phyloP scores from a whole-genome alignment of 2,329 filamentous ascomycete species.

The Escovopsis weberi region DNA sequence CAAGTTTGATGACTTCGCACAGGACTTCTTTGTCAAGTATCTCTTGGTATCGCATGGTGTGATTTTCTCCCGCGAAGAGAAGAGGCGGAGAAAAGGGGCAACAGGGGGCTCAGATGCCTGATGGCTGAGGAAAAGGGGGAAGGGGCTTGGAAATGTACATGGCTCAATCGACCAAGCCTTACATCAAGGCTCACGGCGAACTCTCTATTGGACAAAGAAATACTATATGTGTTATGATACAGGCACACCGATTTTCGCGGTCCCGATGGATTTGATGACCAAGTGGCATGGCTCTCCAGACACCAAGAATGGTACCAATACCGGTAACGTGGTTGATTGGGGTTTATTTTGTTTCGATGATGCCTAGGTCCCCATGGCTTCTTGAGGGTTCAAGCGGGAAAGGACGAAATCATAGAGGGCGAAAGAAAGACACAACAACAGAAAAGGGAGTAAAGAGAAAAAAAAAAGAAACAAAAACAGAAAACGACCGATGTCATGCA shows the following conservation, averaged over 20 bases:
- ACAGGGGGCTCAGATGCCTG: not conserved
- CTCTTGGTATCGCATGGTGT: conserved; percentile 30
- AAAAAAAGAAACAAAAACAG: not conserved
- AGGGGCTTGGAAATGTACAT: not conserved
- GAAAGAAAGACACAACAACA: conserved; percentile 17
- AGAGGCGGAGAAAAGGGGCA: conserved; percentile 9
- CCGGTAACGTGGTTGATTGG: too few relatives aligned
- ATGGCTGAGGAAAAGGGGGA: not conserved
- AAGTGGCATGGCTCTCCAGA: too few relatives aligned
- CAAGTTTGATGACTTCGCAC: conserved; percentile 40
- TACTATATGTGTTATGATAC: too few relatives aligned
- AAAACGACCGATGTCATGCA: not conserved
- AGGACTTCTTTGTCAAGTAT: conserved; percentile 33
- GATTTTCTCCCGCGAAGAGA: conserved; percentile 21
- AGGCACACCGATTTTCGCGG: too few relatives aligned
- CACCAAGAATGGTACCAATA: too few relatives aligned
- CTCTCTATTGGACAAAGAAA: too few relatives aligned
- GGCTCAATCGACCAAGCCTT: not conserved
- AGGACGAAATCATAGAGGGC: not conserved
- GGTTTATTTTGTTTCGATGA: too few relatives aligned
- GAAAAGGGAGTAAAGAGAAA: not conserved
- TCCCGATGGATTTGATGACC: too few relatives aligned
- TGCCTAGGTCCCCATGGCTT: too few relatives aligned
- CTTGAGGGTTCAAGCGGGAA: not conserved
- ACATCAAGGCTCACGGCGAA: too few relatives aligned